phyloP scores from a whole-genome alignment of 1,284 basidiomycete species.

The Coniferiporia weirii region DNA sequence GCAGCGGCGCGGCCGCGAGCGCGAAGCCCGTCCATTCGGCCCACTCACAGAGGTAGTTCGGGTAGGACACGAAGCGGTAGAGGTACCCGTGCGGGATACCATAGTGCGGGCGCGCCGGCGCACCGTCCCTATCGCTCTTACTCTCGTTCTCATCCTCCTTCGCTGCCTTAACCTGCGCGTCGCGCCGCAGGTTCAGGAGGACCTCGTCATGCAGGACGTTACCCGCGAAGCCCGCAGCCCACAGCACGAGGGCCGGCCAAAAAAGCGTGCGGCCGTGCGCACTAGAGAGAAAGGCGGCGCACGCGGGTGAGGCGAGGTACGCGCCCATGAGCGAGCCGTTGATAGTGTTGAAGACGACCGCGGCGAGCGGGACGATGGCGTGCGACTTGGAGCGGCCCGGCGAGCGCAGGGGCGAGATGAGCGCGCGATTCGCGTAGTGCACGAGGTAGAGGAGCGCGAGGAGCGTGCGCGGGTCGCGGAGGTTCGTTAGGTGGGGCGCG shows the following conservation, averaged over 20 bases:
- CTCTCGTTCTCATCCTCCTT: slow-evolving; percentile 20
- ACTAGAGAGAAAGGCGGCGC: slow-evolving; percentile 33
- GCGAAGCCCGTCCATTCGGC: slow-evolving; percentile 81
- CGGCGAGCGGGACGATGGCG: slow-evolving; percentile 56
- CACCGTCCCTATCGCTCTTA: slow-evolving; percentile 15
- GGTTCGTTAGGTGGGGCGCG: slow-evolving; percentile 13
- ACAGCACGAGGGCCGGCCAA: slow-evolving; percentile 58
- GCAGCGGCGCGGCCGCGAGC: slow-evolving; percentile 50
- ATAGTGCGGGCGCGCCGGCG: slow-evolving; percentile 44
- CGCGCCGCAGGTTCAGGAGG: slow-evolving; percentile 67
- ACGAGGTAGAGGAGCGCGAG: slow-evolving; percentile 59
- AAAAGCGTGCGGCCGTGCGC: slow-evolving; percentile 43
- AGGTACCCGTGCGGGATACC: slow-evolving; percentile 79
- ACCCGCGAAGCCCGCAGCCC: slow-evolving; percentile 67
- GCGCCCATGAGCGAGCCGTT: slow-evolving; percentile 71
- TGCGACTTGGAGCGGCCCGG: slow-evolving; percentile 79
- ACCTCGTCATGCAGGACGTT: slow-evolving; percentile 90
- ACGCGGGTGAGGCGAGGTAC: slow-evolving; percentile 54
- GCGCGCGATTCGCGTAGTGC: slow-evolving; percentile 82
- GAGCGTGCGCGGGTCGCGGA: slow-evolving; percentile 26
- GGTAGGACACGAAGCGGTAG: slow-evolving; percentile 80
- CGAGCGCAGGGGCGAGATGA: slow-evolving; percentile 78
- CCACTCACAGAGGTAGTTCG: slow-evolving; percentile 94
- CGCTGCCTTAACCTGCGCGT: slow-evolving; percentile 20
- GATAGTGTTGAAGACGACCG: slow-evolving; percentile 61